phyloP scores from a whole-genome alignment of 805 yeast genomes.

The Starmerella roubikii region DNA sequence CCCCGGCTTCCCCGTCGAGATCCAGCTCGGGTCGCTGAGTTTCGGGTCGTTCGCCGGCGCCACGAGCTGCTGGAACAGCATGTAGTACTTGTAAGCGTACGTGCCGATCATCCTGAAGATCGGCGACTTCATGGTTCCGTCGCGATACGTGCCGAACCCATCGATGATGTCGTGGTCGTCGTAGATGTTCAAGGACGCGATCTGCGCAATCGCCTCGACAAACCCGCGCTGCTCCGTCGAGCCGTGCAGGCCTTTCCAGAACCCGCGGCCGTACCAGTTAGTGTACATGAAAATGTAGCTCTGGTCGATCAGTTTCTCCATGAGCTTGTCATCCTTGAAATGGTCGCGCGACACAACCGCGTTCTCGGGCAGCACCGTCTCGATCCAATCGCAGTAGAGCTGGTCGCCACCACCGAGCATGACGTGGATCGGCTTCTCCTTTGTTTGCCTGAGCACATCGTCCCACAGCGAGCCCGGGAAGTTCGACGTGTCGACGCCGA shows the following conservation, averaged over 20 bases:
- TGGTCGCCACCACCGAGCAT: slow-evolving; percentile 99
- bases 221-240: slow-evolving; percentile 51
- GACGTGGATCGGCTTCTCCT: slow-evolving; percentile 55
- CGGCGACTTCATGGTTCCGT: slow-evolving; percentile 56
- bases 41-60: slow-evolving; percentile 32
- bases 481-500: slow-evolving; percentile 48
- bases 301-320: slow-evolving; percentile 38
- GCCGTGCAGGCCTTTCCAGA: slow-evolving; percentile 60
- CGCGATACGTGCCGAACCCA: slow-evolving; percentile 83
- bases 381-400: slow-evolving; percentile 74
- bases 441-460: slow-evolving; percentile 64
- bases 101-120: slow-evolving; percentile 62
- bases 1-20: slow-evolving; percentile 44
- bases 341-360: slow-evolving; percentile 19
- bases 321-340: slow-evolving; percentile 46
- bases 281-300: slow-evolving; percentile 65
- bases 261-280: slow-evolving; percentile 84
- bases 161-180: slow-evolving; percentile 97
- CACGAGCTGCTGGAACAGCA: slow-evolving; percentile 83
- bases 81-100: slow-evolving; percentile 70
- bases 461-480: slow-evolving; percentile 75
- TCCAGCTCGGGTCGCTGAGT: slow-evolving; percentile 44
- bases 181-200: slow-evolving; percentile 73
- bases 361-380: slow-evolving; percentile 31
- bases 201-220: slow-evolving; percentile 65